Base-by-base conservation (phyloP, 2,329 filamentous ascomycete species). In the Aspergillus sclerotialis region DNA sequence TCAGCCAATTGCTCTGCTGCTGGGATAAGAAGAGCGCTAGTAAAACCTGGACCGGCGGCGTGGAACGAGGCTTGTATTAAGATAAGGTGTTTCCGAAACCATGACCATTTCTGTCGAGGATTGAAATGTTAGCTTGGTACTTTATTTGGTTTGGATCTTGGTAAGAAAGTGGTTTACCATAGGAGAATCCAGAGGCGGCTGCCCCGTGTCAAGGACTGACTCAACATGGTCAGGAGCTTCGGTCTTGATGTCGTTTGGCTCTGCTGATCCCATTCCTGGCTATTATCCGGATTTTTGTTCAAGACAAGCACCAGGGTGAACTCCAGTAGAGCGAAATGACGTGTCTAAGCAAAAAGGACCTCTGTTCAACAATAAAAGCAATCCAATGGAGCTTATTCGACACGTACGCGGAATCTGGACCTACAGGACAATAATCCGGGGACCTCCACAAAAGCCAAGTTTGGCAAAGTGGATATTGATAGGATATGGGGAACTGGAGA, bases 261-360 rank as follows among this genome's bases (percentile, higher is more conserved):
- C 19, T 23, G 19, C 6, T 23, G 19, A 23, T 23, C 10, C 19
- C 19, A 23, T 23, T n/a, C n/a, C n/a, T n/a, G n/a, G n/a, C n/a
- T n/a, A n/a, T n/a, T n/a, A n/a, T 16, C 12, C 2, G 44, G 35
- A 15, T 40, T 39, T 19, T 15, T 40, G n/a, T n/a, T n/a, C n/a
- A n/a, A n/a, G n/a, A n/a, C n/a, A n/a, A n/a, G n/a, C n/a, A n/a
- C n/a, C n/a, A n/a, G n/a, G n/a, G n/a, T n/a, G n/a, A n/a, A n/a
- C n/a, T n/a, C n/a, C n/a, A n/a, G n/a, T n/a, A n/a, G n/a, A n/a
- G n/a, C n/a, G n/a, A n/a, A n/a, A n/a, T n/a, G n/a, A n/a, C n/a
- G n/a, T n/a, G n/a, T n/a, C n/a, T n/a, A n/a, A n/a, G n/a, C n/a
- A n/a, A n/a, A n/a, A n/a, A n/a, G n/a, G n/a, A n/a, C n/a, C n/a